Base-by-base conservation (phyloP, 441 rosid genomes). In the Adansonia rubrostipa region DNA sequence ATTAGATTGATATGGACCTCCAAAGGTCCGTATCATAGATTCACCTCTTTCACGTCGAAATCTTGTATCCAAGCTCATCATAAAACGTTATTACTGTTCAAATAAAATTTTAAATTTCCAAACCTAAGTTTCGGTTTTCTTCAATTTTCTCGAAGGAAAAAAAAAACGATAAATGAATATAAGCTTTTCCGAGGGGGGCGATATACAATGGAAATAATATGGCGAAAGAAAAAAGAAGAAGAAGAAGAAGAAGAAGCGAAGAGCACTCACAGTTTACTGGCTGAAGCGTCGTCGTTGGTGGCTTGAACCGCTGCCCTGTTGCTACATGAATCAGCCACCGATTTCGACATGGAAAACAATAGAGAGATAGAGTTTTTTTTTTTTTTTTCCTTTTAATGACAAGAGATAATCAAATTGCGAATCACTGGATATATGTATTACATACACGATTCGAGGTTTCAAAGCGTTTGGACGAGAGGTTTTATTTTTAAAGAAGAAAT, bases 241-340 rank as follows among this genome's bases (percentile, higher is more conserved):
- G 17, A 24, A 62, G 44, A 17, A 70, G 6, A 28, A 4, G 14
- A 62, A 28, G 17, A 24, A 62, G 44, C 40, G 17, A 62, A 28
- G 5, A 48, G 11, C 20, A 77, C 92, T 68, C 79, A 94, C 98
- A 92, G 82, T 86, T 94, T 94, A 77, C 98, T 92, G 80, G 99
- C 98, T 19, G 99, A 92, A 62, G 98, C 98, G 79, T 94, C 97
- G 82, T 92, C 99, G 87, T 94, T 96, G 2, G 99, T 96, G 57
- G 98, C 98, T 84, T 94, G 99, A 79, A 96, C 95, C 8, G 97
- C 98, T 22, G 89, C 93, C 82, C 83, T 87, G 82, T 88, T 92
- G 89, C 97, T 92, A 28, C 75, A 89, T 44, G 91, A 85, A 84
- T 87, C 92, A 3, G 88, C 76, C 79, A 69, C 81, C 36, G 82